Percentiles rank a stretch among this genome's conserved stretches.
Evolutionary conservation across 2,329 filamentous ascomycete species (phyloP).

Genomic region (Sclerotiophoma versabilis): DNA sequence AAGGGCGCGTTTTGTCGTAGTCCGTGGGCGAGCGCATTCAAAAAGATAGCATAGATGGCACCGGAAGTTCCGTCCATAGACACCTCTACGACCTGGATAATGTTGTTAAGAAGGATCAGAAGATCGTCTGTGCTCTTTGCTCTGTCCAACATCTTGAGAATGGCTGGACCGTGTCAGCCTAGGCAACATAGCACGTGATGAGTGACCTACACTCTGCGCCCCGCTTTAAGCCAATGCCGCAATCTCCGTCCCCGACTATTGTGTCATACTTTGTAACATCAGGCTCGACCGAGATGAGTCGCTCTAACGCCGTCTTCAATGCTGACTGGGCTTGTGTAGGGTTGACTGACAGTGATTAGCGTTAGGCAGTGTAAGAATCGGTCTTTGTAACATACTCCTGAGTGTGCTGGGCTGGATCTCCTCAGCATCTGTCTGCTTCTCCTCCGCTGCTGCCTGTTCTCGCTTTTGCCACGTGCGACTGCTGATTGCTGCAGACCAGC

Average conservation of each 20-base stretch:
- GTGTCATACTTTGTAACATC: constrained; percentile 75
- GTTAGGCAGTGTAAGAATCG: not conserved
- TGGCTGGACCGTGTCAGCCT: constrained; percentile 43
- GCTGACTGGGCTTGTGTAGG: constrained; percentile 58
- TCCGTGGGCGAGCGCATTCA: constrained; percentile 82
- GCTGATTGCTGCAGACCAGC: constrained; percentile 69
- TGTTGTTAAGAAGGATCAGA: constrained; percentile 65
- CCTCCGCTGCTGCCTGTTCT: constrained; percentile 51
- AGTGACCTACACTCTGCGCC: constrained; percentile 72
- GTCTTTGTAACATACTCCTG: constrained; percentile 49
- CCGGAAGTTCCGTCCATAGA: constrained; percentile 79
- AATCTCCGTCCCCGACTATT: constrained; percentile 89
- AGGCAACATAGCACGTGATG: constrained; percentile 38
- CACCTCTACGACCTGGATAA: constrained; percentile 70
- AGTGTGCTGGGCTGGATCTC: constrained; percentile 62
- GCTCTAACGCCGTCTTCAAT: constrained; percentile 64
- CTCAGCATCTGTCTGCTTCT: constrained; percentile 51
- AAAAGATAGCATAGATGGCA: constrained; percentile 86
- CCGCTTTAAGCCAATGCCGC: constrained; percentile 83
- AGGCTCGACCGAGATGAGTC: constrained; percentile 69
- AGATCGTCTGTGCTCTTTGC: constrained; percentile 62
- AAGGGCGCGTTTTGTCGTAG: constrained; percentile 62
- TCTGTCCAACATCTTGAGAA: constrained; percentile 52
- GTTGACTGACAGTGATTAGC: constrained; percentile 56
- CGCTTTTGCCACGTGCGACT: constrained; percentile 65